Evolutionary conservation across 352 stramenopile genomes (phyloP).

Genomic region (Globisporangium perplexum): DNA sequence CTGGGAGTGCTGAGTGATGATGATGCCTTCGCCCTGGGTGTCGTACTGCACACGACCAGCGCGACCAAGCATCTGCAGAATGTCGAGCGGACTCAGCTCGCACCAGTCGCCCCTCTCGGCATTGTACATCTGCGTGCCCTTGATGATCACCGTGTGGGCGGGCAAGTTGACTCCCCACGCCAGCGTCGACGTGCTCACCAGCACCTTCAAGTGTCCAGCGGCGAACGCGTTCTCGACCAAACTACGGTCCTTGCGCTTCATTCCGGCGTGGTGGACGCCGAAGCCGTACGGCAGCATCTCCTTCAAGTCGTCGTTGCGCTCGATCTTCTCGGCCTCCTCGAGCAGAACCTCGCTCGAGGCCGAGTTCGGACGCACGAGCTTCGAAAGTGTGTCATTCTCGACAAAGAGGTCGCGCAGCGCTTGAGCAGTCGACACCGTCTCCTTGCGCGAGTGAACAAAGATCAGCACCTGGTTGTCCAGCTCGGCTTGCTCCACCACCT

Average conservation of each 20-base stretch:
- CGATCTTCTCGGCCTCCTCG: constrained; percentile 89
- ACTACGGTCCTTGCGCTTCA: constrained; percentile 95
- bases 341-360: constrained; percentile 90
- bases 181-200: constrained; percentile 98
- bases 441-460: constrained; percentile 98
- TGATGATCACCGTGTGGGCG: constrained; percentile 99
- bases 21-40: constrained; percentile 97
- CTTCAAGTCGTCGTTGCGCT: constrained; percentile 97
- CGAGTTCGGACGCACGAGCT: constrained; percentile 87
- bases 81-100: constrained; percentile 97
- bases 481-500: constrained; percentile 93
- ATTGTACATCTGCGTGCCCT: constrained; percentile 99
- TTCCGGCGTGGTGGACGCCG: constrained; percentile 99
- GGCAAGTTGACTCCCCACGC: constrained; percentile 99
- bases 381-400: constrained; percentile 92
- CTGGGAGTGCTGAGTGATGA: constrained; percentile 98
- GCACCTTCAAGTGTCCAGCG: constrained; percentile 94
- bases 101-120: constrained; percentile 97
- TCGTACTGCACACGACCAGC: constrained; percentile 99
- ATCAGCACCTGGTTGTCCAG: constrained; percentile 98
- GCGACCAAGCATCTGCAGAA: constrained; percentile 99
- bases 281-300: constrained; percentile 98
- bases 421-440: constrained; percentile 96
- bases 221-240: constrained; percentile 99
- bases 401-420: constrained; percentile 95